A percentile compares a stretch with the other conserved stretches of the same genome.
Evolutionary conservation across 192 early-diverging fungal species (phyloP).

Genomic region (Linnemannia exigua): DNA sequence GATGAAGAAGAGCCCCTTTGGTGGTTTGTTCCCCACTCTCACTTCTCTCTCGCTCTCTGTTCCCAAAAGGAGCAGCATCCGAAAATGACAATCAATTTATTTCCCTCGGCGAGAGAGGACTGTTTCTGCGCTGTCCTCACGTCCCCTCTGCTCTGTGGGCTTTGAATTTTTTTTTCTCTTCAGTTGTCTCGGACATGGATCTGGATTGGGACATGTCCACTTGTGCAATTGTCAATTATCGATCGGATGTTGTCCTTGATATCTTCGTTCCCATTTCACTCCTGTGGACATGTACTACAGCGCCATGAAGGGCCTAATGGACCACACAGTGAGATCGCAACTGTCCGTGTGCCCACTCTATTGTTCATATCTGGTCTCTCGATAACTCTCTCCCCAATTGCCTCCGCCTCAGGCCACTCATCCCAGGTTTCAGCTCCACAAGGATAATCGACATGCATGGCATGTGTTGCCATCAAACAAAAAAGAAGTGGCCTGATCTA

Average conservation of each 20-base stretch:
- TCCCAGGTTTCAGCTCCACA: not conserved
- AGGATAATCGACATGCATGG: not conserved
- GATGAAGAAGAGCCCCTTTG: not conserved
- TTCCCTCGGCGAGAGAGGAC: not conserved
- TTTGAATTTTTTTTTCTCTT: not conserved
- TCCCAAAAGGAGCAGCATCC: conserved; percentile 42
- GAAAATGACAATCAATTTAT: not conserved
- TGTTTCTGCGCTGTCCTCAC: not conserved
- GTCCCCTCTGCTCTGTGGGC: not conserved
- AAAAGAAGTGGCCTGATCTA: conserved; percentile 4
- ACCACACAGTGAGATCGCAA: no score
- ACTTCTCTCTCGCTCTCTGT: not conserved
- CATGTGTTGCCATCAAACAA: not conserved
- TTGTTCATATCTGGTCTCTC: not conserved
- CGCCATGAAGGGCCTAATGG: no score
- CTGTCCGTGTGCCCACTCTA: not conserved
- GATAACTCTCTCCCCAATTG: not conserved
- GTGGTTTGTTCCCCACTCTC: not conserved
- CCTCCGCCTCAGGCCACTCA: conserved; percentile 4
- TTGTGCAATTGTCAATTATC: not conserved
- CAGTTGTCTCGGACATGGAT: conserved; percentile 10
- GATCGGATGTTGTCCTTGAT: conserved; percentile 30
- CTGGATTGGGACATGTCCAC: conserved; percentile 22
- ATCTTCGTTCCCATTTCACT: not conserved
- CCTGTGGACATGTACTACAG: not conserved